Percentiles rank a stretch among this genome's conserved stretches.
phyloP scores from a whole-genome alignment of 2,329 filamentous ascomycete genomes.

The Xylariaceae sp. region DNA sequence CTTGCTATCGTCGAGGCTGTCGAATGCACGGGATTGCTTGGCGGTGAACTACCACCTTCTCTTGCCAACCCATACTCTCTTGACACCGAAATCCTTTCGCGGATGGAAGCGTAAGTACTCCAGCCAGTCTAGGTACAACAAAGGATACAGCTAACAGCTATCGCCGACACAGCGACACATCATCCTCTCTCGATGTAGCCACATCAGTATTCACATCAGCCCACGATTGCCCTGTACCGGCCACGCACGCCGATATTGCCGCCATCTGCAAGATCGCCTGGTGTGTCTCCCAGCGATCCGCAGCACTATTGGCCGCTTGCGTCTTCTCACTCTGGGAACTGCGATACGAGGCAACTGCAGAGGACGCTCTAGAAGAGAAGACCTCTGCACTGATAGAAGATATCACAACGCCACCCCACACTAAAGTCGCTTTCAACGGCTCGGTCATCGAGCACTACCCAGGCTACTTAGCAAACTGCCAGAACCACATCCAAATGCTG shows the following conservation, averaged over 20 bases:
- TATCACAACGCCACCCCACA: conserved; percentile 38
- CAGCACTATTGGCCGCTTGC: conserved; percentile 55
- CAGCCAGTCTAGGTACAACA: background rate
- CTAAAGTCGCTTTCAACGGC: conserved; percentile 72
- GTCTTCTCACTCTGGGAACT: conserved; percentile 58
- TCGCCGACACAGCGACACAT: conserved; percentile 38
- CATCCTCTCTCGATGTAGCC: conserved; percentile 40
- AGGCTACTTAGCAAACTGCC: conserved; percentile 58
- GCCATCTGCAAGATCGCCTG: conserved; percentile 51
- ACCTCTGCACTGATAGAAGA: conserved; percentile 33
- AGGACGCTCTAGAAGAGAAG: conserved; percentile 38
- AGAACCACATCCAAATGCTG: conserved; percentile 60
- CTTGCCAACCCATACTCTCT: conserved; percentile 53
- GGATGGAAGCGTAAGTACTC: conserved; percentile 50
- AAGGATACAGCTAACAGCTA: too few species aligned
- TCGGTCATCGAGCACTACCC: conserved; percentile 78
- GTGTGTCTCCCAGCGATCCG: conserved; percentile 54
- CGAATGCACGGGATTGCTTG: conserved; percentile 49
- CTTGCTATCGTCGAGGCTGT: conserved; percentile 57
- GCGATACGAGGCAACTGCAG: conserved; percentile 43
- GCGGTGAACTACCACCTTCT: conserved; percentile 52
- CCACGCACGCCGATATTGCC: conserved; percentile 43
- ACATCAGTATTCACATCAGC: conserved; percentile 45
- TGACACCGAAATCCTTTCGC: conserved; percentile 57
- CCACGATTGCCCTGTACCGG: conserved; percentile 41